Base-by-base conservation (phyloP, 2,329 filamentous ascomycete genomes). In the Coleophoma eucalyptorum region DNA sequence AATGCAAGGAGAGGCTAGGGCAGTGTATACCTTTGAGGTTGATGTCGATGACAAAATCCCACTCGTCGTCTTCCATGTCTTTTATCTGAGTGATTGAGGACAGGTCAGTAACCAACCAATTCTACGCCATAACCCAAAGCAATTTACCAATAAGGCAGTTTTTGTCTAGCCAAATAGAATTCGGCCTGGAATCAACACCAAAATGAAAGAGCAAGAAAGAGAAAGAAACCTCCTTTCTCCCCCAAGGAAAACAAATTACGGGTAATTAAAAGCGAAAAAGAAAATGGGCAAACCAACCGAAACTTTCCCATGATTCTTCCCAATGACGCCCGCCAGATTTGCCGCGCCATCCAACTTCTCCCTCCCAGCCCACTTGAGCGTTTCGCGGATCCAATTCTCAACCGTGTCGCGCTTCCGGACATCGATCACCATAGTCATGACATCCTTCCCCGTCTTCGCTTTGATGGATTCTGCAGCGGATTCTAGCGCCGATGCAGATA, bases 1-100 rank as follows among this genome's bases (percentile, higher is more conserved):
- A 8, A 6, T 7, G 4, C 26, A 26, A 26, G 26, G 3, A 26
- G 26, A 26, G 2, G 5, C 10, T 8, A 26, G 26, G 26, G 26
- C 10, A 26, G 10, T 6, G 26, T 26, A n/a, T n/a, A 26, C 26
- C 26, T 26, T 26, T 69, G 7, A 72, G 52, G 56, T 79, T 79
- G 10, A 78, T 70, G 2, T 61, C 57, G 48, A 78, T 60, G 15
- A 72, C 62, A 26, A 62, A 62, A 38, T 72, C 67, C 72, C 72
- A 78, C 19, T 71, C 65, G 1, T 70, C 65, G 18, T 74, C 67
- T 0, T 63, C 63, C 6, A 8, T 26, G 26, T 26, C 10, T 26
- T 26, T 5, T 5, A 26, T 6, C 26, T 26, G 26, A 7, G 4
- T 5, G 26, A 8, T 26, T 26, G 26, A 26, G 10, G 4, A 8